phyloP scores from a whole-genome alignment of 1,284 basidiomycete species.

The Butyriboletus appendiculatus region DNA sequence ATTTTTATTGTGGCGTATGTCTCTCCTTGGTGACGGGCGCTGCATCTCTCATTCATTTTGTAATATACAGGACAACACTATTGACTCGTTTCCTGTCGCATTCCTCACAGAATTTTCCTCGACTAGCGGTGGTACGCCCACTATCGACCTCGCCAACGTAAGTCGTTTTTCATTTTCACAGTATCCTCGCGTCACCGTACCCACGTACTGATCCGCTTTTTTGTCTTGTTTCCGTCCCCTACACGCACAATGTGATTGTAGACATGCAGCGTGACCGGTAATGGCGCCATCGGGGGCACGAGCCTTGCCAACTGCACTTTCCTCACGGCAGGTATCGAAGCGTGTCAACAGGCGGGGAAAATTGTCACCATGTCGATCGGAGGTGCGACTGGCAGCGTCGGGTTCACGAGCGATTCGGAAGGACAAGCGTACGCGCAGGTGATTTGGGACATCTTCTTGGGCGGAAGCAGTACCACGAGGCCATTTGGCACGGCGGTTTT shows the following conservation, averaged over 20 bases:
- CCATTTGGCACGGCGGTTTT: constrained; percentile 66
- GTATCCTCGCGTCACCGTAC: neutral
- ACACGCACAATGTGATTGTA: constrained; percentile 22
- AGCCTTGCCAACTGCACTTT: constrained; percentile 56
- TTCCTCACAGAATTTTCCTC: constrained; percentile 61
- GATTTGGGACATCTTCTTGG: constrained; percentile 69
- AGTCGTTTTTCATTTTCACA: constrained; percentile 12
- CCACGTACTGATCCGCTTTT: neutral
- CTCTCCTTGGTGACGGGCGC: neutral
- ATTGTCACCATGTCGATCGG: constrained; percentile 66
- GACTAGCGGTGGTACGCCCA: constrained; percentile 54
- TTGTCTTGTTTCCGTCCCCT: neutral
- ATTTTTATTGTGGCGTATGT: constrained; percentile 28
- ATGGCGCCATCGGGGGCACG: constrained; percentile 52
- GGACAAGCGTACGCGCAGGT: constrained; percentile 54
- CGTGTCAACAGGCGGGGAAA: constrained; percentile 65
- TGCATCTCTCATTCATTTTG: neutral
- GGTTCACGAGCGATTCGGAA: constrained; percentile 54
- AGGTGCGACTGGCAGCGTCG: constrained; percentile 55
- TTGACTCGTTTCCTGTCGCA: constrained; percentile 52
- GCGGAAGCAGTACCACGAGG: constrained; percentile 44
- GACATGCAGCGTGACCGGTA: constrained; percentile 49
- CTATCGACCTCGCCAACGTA: constrained; percentile 62
- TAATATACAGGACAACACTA: constrained; percentile 13
- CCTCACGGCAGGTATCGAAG: constrained; percentile 55